Percentiles rank a stretch among this genome's conserved stretches.
Conservation (phyloP, 495 filamentous ascomycete genomes). For the Podospora fimiseda region DNA sequence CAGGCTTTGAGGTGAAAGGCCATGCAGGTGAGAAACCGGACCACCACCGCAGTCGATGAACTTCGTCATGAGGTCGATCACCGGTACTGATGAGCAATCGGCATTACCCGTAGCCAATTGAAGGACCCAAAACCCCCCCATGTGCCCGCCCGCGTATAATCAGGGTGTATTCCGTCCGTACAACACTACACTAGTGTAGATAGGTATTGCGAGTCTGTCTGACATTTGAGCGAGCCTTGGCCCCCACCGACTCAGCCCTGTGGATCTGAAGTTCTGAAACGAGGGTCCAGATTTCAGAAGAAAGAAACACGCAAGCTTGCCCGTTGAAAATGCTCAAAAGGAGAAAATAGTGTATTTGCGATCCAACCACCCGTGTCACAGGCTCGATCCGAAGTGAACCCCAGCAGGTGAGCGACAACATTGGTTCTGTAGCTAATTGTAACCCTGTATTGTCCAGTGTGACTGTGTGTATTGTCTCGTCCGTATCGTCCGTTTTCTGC, state of each 20-base stretch:
- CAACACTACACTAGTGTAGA: not conserved
- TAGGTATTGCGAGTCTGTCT: not conserved
- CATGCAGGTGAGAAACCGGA: not conserved
- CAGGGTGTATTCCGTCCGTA: no score
- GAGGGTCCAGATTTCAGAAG: not conserved
- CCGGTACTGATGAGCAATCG: no score
- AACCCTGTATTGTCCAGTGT: no score
- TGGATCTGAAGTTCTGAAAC: not conserved
- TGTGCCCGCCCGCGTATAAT: no score
- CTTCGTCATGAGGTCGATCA: no score
- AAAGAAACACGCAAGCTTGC: not conserved
- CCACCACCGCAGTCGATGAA: no score
- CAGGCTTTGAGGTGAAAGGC: not conserved
- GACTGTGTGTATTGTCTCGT: no score
- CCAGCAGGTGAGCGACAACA: not conserved
- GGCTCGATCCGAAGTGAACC: not conserved
- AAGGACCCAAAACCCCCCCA: not conserved
- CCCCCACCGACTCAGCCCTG: conserved; percentile 1
- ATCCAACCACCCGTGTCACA: not conserved
- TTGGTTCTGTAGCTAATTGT: not conserved
- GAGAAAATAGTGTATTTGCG: not conserved
- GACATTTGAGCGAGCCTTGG: not conserved
- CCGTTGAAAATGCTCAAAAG: not conserved
- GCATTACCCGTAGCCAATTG: not conserved
- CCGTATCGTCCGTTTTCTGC: no score